phyloP scores from a whole-genome alignment of 331 rosid genomes.

The Malus hybrid region DNA sequence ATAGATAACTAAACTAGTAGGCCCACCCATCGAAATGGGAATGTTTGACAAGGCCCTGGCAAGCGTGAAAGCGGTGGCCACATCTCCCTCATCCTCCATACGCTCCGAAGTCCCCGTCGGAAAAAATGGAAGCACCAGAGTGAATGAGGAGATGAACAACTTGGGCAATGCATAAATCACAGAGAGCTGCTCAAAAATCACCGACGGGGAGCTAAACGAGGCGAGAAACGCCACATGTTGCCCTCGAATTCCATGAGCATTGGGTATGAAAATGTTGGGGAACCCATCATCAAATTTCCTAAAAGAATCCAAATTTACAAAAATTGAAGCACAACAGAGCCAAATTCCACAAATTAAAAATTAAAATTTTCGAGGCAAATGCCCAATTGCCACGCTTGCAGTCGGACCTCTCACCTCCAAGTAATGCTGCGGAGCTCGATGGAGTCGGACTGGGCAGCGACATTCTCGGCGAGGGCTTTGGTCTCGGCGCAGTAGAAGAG shows the following conservation, averaged over 20 bases:
- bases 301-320: conserved; percentile 15
- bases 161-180: conserved; percentile 92
- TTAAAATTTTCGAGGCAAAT: background rate
- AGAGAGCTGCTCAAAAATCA: conserved; percentile 95
- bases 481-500: conserved; percentile 88
- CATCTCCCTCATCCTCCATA: conserved; percentile 99
- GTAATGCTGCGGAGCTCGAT: conserved; percentile 67
- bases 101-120: conserved; percentile 96
- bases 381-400: background rate
- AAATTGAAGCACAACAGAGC: conserved; percentile 23
- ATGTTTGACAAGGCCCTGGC: conserved; percentile 89
- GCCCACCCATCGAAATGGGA: conserved; percentile 97
- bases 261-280: conserved; percentile 94
- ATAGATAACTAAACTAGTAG: conserved; percentile 86
- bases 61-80: conserved; percentile 92
- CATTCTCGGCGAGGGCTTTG: conserved; percentile 56
- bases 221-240: conserved; percentile 94
- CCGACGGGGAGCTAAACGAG: conserved; percentile 85
- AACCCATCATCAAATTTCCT: conserved; percentile 97
- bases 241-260: conserved; percentile 92
- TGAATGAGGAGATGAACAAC: conserved; percentile 74
- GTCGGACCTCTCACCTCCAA: conserved; percentile 47
- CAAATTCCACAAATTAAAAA: background rate
- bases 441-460: conserved; percentile 62
- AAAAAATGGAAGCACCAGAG: conserved; percentile 93